These are phyloP conservation scores for Polyporus tsugae DNA, from an alignment of 1,284 basidiomycete genomes.

Conservation along the genomic window DNA sequence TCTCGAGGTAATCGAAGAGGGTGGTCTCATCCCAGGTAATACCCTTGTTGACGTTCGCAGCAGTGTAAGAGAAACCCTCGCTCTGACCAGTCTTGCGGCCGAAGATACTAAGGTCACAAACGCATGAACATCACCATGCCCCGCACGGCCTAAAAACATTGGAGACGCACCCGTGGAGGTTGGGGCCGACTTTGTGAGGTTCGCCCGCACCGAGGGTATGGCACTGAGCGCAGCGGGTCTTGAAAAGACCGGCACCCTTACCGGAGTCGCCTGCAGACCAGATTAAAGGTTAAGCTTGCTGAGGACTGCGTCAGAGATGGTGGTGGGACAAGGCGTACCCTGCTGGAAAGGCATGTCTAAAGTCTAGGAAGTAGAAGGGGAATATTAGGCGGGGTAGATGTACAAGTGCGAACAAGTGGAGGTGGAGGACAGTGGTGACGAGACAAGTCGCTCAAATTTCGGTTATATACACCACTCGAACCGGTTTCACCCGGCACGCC, in stretches of 20 bases:
- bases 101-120: slow-evolving; percentile 58
- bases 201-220: slow-evolving; percentile 91
- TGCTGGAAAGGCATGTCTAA: slow-evolving; percentile 47
- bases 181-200: slow-evolving; percentile 92
- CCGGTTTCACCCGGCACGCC: slow-evolving; percentile 29
- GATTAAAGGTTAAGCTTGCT: slow-evolving; percentile 13
- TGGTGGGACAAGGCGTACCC: slow-evolving; percentile 36
- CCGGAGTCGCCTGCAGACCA: slow-evolving; percentile 74
- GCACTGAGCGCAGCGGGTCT: slow-evolving; percentile 98
- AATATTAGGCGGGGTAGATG: slow-evolving; percentile 34
- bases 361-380: slow-evolving; percentile 38
- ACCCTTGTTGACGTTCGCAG: slow-evolving; percentile 97
- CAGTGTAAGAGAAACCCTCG: slow-evolving; percentile 91
- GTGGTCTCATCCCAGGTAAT: slow-evolving; percentile 88
- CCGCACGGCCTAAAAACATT: not conserved
- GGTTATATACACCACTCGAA: slow-evolving; percentile 39
- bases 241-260: slow-evolving; percentile 94
- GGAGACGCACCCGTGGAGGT: slow-evolving; percentile 84
- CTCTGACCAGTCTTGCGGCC: slow-evolving; percentile 93
- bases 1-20: slow-evolving; percentile 94
- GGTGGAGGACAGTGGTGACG: slow-evolving; percentile 27
- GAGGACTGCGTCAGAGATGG: not conserved
- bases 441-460: slow-evolving; percentile 36
- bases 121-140: slow-evolving; percentile 21
- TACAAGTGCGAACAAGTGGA: slow-evolving; percentile 31